Conservation (phyloP, 164 flowering plant genomes). For the Amborella trichopoda region DNA sequence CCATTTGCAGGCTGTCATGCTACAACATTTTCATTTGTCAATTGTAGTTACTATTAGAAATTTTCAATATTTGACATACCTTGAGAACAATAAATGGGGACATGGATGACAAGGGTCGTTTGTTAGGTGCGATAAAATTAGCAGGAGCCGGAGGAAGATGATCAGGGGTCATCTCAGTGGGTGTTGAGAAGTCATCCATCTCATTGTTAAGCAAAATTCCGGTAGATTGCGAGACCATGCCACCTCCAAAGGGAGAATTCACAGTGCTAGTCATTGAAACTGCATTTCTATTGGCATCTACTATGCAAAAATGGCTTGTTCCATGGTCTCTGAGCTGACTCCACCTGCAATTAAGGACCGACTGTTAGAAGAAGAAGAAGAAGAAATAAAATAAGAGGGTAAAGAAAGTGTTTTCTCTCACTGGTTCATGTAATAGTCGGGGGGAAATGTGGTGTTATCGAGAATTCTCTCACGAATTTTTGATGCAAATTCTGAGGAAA, state of each 20-base stretch:
- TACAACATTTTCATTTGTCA: no score
- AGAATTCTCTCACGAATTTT: conserved; percentile 40
- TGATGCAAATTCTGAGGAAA: conserved; percentile 52
- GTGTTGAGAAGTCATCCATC: conserved; percentile 90
- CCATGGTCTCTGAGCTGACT: conserved; percentile 82
- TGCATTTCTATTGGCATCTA: conserved; percentile 80
- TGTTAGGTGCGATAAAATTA: conserved; percentile 68
- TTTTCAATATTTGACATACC: conserved; percentile 22
- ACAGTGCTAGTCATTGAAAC: conserved; percentile 86
- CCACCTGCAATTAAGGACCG: conserved; percentile 35
- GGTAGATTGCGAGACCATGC: conserved; percentile 67
- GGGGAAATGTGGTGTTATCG: conserved; percentile 82
- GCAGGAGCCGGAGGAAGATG: conserved; percentile 81
- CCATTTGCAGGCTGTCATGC: no score
- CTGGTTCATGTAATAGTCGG: conserved; percentile 68
- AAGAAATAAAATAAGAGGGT: background rate
- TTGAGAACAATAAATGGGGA: conserved; percentile 69
- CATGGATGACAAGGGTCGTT: conserved; percentile 94
- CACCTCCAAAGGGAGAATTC: conserved; percentile 61
- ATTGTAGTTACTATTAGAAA: no score
- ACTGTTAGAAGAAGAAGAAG: no score
- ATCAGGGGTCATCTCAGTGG: conserved; percentile 42
- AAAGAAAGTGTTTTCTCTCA: conserved; percentile 3
- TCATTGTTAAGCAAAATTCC: conserved; percentile 88
- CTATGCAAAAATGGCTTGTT: conserved; percentile 88